Evolutionary conservation across 805 yeast species (phyloP).

Genomic region (Candida anglica): DNA sequence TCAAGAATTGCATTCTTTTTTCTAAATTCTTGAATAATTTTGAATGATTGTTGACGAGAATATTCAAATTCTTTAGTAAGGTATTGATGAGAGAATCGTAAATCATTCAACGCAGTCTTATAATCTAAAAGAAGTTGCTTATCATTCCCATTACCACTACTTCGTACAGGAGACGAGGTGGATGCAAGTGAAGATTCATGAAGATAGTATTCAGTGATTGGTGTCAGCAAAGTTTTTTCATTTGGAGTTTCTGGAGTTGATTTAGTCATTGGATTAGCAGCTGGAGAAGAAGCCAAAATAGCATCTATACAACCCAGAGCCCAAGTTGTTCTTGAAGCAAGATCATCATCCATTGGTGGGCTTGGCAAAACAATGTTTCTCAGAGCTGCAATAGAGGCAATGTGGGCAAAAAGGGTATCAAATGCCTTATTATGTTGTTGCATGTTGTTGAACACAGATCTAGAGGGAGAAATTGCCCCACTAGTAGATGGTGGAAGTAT

Average conservation of each 20-base stretch:
- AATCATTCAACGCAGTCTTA: slow-evolving; percentile 61
- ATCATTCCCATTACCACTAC: slow-evolving; percentile 6
- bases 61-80: slow-evolving; percentile 64
- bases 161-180: slow-evolving; percentile 3
- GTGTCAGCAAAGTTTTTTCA: slow-evolving; percentile 7
- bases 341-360: slow-evolving; percentile 13
- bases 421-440: slow-evolving; percentile 16
- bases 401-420: slow-evolving; percentile 44
- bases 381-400: slow-evolving; percentile 45
- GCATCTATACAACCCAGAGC: slow-evolving; percentile 37
- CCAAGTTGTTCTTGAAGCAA: slow-evolving; percentile 28
- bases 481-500: neutral
- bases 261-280: slow-evolving; percentile 3
- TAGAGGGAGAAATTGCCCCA: neutral
- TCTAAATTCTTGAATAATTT: slow-evolving; percentile 50
- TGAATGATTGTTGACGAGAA: slow-evolving; percentile 53
- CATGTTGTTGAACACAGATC: neutral
- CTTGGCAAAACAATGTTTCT: slow-evolving; percentile 38
- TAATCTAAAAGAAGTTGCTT: slow-evolving; percentile 29
- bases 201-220: slow-evolving; percentile 11
- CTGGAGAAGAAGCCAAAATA: slow-evolving; percentile 14
- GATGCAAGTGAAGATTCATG: slow-evolving; percentile 27
- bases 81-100: slow-evolving; percentile 69
- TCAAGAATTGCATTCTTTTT: slow-evolving; percentile 49
- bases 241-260: slow-evolving; percentile 7